A percentile compares a stretch with the other conserved stretches of the same genome.
Conservation (phyloP, 2,329 filamentous ascomycete species). For the Ceratocystis variospora region DNA sequence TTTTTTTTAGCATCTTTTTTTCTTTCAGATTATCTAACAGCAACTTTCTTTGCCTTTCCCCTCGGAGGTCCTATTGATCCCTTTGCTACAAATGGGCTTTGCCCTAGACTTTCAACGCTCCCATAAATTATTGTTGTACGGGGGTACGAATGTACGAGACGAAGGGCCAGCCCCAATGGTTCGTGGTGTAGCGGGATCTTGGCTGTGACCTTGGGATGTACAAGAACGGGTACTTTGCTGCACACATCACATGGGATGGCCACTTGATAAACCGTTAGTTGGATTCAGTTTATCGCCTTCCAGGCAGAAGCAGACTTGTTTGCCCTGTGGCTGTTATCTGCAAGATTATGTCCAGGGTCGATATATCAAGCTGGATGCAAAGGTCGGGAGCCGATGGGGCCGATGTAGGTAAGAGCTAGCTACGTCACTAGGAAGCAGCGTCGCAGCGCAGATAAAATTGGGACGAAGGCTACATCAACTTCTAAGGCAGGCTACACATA, state of each 20-base stretch:
- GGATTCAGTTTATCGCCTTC: too few relatives aligned
- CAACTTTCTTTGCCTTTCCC: neutral
- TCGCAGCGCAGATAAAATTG: neutral
- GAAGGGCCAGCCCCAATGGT: neutral
- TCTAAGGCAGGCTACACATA: neutral
- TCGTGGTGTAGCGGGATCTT: neutral
- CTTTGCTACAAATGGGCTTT: neutral
- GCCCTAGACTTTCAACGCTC: neutral
- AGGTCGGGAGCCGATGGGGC: neutral
- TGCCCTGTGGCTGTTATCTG: too few relatives aligned
- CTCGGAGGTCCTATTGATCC: conserved; percentile 4
- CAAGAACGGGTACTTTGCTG: neutral
- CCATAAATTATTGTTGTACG: neutral
- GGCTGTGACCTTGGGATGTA: neutral
- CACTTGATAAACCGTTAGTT: neutral
- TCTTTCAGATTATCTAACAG: too few relatives aligned
- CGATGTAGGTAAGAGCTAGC: neutral
- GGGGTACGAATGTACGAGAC: neutral
- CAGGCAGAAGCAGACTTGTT: too few relatives aligned
- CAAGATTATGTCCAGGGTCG: neutral
- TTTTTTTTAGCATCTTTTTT: neutral
- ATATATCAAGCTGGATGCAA: neutral
- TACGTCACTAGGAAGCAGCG: neutral
- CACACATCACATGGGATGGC: neutral
- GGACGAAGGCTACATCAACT: neutral